These are phyloP conservation scores for Saccharomyces jurei DNA, from an alignment of 805 yeast species.

Conservation along the genomic window DNA sequence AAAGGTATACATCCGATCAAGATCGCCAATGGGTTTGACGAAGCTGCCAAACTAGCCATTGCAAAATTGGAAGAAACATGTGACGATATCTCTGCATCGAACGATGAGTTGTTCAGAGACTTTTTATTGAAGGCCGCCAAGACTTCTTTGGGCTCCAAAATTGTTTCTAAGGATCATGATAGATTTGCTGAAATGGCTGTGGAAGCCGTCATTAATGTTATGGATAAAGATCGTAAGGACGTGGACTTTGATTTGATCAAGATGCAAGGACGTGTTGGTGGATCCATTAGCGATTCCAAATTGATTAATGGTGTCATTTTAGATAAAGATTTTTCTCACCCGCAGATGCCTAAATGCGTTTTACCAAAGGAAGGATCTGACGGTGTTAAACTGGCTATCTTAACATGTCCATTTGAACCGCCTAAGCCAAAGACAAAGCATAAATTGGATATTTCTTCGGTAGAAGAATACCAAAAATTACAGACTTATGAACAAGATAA, in stretches of 20 bases:
- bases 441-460: constrained; percentile 86
- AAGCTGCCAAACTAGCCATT: constrained; percentile 89
- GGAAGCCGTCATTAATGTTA: constrained; percentile 87
- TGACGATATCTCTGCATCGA: constrained; percentile 46
- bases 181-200: constrained; percentile 96
- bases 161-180: constrained; percentile 88
- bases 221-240: constrained; percentile 84
- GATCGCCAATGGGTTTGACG: constrained; percentile 94
- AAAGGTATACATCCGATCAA: constrained; percentile 96
- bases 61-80: constrained; percentile 66
- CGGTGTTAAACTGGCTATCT: constrained; percentile 83
- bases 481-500: constrained; percentile 89
- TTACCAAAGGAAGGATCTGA: constrained; percentile 27
- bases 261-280: constrained; percentile 94
- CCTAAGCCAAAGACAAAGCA: constrained; percentile 99
- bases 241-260: constrained; percentile 95
- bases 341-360: constrained; percentile 88
- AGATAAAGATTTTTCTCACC: constrained; percentile 96
- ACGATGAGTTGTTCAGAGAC: constrained; percentile 26
- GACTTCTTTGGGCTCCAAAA: constrained; percentile 91
- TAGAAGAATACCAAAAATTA: constrained; percentile 84
- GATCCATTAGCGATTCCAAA: constrained; percentile 76
- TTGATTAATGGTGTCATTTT: constrained; percentile 85
- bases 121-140: constrained; percentile 83
- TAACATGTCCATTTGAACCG: constrained; percentile 98